phyloP scores from a whole-genome alignment of 257 asterid genomes.

The Solanum sparsipilum region DNA sequence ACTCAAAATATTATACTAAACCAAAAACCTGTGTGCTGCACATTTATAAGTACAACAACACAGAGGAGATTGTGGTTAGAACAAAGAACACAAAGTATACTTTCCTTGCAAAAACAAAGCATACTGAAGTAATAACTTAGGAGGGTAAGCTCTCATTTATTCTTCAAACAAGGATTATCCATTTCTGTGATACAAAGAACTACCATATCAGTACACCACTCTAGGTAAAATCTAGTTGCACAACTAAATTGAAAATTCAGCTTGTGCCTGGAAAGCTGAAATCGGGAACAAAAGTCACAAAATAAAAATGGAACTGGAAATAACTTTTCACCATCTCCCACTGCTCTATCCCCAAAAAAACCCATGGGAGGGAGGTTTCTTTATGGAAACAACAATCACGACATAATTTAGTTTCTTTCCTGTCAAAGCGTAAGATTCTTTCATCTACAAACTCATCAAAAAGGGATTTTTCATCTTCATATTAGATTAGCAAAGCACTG shows the following conservation, averaged over 20 bases:
- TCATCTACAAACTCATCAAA: background rate
- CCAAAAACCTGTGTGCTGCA: background rate
- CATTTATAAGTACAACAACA: background rate
- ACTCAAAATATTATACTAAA: background rate
- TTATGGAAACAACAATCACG: background rate
- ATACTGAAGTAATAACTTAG: background rate
- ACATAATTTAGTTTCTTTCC: background rate
- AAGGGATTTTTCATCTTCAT: background rate
- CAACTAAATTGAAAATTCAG: background rate
- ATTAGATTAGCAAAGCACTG: background rate
- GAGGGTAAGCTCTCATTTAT: background rate
- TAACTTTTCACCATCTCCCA: background rate
- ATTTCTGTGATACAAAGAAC: background rate
- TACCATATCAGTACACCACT: background rate
- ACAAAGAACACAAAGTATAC: background rate
- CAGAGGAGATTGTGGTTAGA: background rate
- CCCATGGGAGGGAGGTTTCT: background rate
- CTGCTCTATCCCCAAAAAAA: background rate
- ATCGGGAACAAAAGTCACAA: background rate
- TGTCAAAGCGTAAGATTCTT: background rate
- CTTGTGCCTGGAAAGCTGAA: background rate
- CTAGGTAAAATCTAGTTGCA: background rate
- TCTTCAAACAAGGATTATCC: background rate
- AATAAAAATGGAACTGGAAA: background rate
- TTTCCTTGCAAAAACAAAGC: background rate